Percentiles rank a stretch among this genome's conserved stretches.
These are phyloP conservation scores for Vinca major DNA, from an alignment of 305 asterid species.

Conservation along the genomic window DNA sequence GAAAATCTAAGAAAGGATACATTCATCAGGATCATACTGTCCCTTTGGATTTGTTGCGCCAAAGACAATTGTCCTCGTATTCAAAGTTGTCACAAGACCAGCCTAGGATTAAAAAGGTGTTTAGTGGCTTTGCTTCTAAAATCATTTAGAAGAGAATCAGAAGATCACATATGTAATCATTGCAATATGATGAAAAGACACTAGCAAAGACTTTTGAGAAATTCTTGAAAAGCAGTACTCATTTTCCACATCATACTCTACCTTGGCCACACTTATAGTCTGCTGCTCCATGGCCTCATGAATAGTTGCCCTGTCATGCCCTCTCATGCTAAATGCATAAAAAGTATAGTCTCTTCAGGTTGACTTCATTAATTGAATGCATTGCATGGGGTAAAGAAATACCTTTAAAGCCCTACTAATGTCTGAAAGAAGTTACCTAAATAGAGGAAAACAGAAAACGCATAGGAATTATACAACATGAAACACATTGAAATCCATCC, in stretches of 20 bases:
- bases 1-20: constrained; percentile 45
- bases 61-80: constrained; percentile 83
- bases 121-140: constrained; percentile 10
- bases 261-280: constrained; percentile 99
- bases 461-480: too few species aligned
- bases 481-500: background rate
- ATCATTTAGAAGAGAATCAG: constrained; percentile 3
- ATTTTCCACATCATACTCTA: constrained; percentile 17
- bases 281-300: constrained; percentile 99
- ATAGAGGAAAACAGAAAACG: background rate
- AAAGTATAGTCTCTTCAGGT: constrained; percentile 8
- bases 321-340: constrained; percentile 68
- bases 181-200: background rate
- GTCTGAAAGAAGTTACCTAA: background rate
- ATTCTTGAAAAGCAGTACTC: background rate
- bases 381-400: background rate
- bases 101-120: constrained; percentile 43
- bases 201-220: background rate
- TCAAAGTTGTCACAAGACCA: constrained; percentile 95
- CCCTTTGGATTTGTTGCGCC: constrained; percentile 99
- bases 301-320: constrained; percentile 90
- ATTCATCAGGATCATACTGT: constrained; percentile 83
- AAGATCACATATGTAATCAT: background rate
- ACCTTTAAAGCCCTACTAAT: background rate
- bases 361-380: background rate